Percentiles rank a stretch among this genome's conserved stretches.
Conservation (phyloP, 108 stramenopile genomes). For the Nannochloropsis oceanica region DNA sequence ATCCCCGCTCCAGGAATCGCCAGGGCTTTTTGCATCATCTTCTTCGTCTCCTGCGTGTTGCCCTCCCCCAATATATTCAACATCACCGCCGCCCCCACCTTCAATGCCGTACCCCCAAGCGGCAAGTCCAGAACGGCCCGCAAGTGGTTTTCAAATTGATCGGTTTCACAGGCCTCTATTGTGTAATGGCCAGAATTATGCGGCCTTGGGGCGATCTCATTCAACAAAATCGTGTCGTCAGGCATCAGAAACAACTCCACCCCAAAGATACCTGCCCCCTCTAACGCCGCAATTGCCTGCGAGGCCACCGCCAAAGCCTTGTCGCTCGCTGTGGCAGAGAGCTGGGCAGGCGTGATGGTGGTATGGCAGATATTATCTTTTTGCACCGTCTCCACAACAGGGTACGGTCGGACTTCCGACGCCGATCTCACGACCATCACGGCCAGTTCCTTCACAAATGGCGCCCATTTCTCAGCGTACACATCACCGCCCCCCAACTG, state of each 20-base stretch:
- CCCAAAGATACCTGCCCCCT: conserved; percentile 72
- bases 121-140: conserved; percentile 81
- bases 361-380: conserved; percentile 82
- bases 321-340: background rate
- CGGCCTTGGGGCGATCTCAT: conserved; percentile 90
- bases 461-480: conserved; percentile 89
- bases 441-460: conserved; percentile 72
- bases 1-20: conserved; percentile 48
- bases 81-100: conserved; percentile 43
- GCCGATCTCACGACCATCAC: conserved; percentile 75
- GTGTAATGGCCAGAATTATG: conserved; percentile 99
- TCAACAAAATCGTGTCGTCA: conserved; percentile 56
- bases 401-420: conserved; percentile 49
- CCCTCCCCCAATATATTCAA: conserved; percentile 41
- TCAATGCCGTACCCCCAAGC: conserved; percentile 54
- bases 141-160: conserved; percentile 96
- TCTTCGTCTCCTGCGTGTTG: conserved; percentile 20
- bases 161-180: conserved; percentile 82
- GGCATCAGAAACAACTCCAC: conserved; percentile 80
- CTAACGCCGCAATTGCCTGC: conserved; percentile 57
- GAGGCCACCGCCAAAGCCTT: conserved; percentile 52
- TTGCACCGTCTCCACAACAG: conserved; percentile 89
- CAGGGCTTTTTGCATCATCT: conserved; percentile 8
- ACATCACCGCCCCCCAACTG: conserved; percentile 40
- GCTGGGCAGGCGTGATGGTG: conserved; percentile 64